Evolutionary conservation across 2,329 filamentous ascomycete genomes (phyloP).

Genomic region (Fusarium sp.): DNA sequence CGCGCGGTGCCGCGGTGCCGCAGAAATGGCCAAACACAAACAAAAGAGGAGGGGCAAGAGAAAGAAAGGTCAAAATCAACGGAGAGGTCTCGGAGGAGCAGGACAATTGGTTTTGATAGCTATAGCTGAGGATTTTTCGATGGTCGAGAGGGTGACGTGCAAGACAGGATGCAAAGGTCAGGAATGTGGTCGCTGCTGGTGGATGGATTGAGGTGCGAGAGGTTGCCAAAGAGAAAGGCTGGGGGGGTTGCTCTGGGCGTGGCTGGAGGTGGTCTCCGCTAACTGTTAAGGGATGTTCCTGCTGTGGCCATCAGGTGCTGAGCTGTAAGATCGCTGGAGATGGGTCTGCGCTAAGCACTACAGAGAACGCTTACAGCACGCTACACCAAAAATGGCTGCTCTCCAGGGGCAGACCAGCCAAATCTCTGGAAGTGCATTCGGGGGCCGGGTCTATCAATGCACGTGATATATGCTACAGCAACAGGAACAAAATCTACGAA

Average conservation of each 20-base stretch:
- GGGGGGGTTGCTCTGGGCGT: slow-evolving; percentile 45
- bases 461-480: slow-evolving; percentile 33
- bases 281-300: slow-evolving; percentile 40
- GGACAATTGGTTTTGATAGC: slow-evolving; percentile 27
- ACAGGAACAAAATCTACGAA: background rate
- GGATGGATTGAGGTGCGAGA: no score
- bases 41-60: slow-evolving; percentile 10
- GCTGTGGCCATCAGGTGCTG: slow-evolving; percentile 30
- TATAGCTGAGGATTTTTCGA: slow-evolving; percentile 28
- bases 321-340: slow-evolving; percentile 25
- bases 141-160: slow-evolving; percentile 43
- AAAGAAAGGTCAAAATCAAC: slow-evolving; percentile 22
- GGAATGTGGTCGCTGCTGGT: slow-evolving; percentile 45
- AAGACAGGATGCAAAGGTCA: slow-evolving; percentile 44
- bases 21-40: slow-evolving; percentile 6
- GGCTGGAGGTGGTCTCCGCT: slow-evolving; percentile 46
- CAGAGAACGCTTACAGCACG: slow-evolving; percentile 17
- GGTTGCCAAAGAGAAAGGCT: slow-evolving; percentile 47
- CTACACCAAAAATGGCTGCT: slow-evolving; percentile 27
- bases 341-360: slow-evolving; percentile 32
- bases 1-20: slow-evolving; percentile 15
- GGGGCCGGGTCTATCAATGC: slow-evolving; percentile 9
- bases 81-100: slow-evolving; percentile 15
- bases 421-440: slow-evolving; percentile 14
- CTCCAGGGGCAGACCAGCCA: background rate